phyloP scores from a whole-genome alignment of 805 yeast genomes.

The Pichia deserticola region DNA sequence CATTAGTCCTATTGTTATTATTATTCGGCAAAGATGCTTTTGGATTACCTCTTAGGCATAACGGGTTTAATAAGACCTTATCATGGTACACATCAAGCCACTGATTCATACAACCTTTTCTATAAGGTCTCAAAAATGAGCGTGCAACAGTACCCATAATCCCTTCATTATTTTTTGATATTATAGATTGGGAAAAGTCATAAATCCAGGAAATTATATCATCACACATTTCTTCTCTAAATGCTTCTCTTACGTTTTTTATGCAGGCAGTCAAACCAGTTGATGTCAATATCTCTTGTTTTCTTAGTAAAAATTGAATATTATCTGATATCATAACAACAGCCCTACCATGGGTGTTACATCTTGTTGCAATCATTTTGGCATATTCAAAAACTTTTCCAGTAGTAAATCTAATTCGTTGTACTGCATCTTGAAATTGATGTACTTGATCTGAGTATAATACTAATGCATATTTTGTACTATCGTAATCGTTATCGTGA shows the following conservation, averaged over 20 bases:
- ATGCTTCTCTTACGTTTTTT: conserved; percentile 57
- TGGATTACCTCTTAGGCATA: conserved; percentile 9
- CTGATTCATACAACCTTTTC: conserved; percentile 34
- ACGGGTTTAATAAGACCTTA: conserved; percentile 22
- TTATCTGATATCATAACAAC: conserved; percentile 53
- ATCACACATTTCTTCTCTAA: conserved; percentile 74
- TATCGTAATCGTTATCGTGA: conserved; percentile 34
- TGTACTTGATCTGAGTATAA: conserved; percentile 76
- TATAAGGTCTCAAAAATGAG: conserved; percentile 59
- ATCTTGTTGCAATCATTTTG: conserved; percentile 58
- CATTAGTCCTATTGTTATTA: not conserved
- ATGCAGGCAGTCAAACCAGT: conserved; percentile 65
- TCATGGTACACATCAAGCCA: conserved; percentile 23
- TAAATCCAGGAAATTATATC: conserved; percentile 62
- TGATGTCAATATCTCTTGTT: conserved; percentile 48
- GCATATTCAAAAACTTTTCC: conserved; percentile 59
- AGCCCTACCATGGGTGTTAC: conserved; percentile 62
- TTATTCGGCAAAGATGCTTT: conserved; percentile 20
- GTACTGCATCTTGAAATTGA: conserved; percentile 68
- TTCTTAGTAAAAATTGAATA: conserved; percentile 39
- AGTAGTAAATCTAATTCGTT: conserved; percentile 56
- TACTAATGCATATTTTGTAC: conserved; percentile 46
- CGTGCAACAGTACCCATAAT: conserved; percentile 46
- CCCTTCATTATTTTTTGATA: conserved; percentile 41
- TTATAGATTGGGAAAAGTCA: conserved; percentile 47